phyloP scores from a whole-genome alignment of 2,329 filamentous ascomycete species.

The Fusarium duplospermum region DNA sequence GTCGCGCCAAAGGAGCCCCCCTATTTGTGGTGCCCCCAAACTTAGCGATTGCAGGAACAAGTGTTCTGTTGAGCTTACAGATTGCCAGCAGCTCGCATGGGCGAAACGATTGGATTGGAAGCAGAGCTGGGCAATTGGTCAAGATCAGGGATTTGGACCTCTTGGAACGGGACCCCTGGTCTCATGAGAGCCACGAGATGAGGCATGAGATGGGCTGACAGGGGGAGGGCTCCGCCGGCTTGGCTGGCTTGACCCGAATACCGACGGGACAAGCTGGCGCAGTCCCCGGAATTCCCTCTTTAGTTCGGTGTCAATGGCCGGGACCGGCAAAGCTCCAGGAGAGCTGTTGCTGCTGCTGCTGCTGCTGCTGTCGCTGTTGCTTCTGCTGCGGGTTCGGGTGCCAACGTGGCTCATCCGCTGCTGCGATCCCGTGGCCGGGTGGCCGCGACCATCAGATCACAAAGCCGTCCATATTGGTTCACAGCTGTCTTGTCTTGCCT shows the following conservation, averaged over 20 bases:
- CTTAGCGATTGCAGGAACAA: constrained; percentile 2
- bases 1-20: constrained; percentile 15
- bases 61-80: constrained; percentile 13
- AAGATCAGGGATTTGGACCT: constrained; percentile 8
- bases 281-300: constrained; percentile 26
- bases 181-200: constrained; percentile 35
- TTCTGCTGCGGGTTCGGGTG: not conserved
- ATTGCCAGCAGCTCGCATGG: constrained; percentile 22
- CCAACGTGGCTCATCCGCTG: constrained; percentile 1
- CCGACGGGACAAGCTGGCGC: constrained; percentile 26
- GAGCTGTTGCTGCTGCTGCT: not conserved
- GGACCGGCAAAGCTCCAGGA: constrained; percentile 22
- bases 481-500: not conserved
- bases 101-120: constrained; percentile 33
- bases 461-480: constrained; percentile 8
- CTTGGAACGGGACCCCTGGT: constrained; percentile 4
- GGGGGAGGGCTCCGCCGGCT: not conserved
- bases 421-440: constrained; percentile 24
- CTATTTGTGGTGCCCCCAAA: constrained; percentile 24
- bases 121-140: constrained; percentile 11
- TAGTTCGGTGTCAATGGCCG: constrained; percentile 8
- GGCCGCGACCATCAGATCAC: constrained; percentile 29
- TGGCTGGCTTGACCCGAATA: constrained; percentile 15
- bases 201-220: constrained; percentile 23
- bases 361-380: not conserved